A percentile compares a stretch with the other conserved stretches of the same genome.
phyloP scores from a whole-genome alignment of 805 yeast species.

The Kodamaea leandrae region DNA sequence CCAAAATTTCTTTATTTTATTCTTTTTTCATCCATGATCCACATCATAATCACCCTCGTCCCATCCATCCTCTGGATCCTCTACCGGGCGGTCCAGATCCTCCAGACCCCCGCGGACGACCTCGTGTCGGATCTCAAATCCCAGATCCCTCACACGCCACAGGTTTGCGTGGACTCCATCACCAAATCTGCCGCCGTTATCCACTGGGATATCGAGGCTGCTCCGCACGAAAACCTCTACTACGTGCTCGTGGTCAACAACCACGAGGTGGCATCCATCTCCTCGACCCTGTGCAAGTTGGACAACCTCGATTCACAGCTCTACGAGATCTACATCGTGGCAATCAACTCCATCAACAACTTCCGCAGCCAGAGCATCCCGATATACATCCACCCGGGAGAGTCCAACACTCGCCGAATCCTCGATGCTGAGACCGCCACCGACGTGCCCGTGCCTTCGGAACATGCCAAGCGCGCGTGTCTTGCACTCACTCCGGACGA shows the following conservation, averaged over 20 bases:
- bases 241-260: constrained; percentile 35
- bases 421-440: background rate
- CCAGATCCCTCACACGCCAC: constrained; percentile 55
- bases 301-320: constrained; percentile 26
- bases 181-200: constrained; percentile 43
- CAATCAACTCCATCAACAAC: constrained; percentile 34
- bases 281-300: constrained; percentile 34
- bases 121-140: constrained; percentile 47
- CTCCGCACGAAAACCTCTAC: constrained; percentile 29
- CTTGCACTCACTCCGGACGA: constrained; percentile 12
- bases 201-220: constrained; percentile 52
- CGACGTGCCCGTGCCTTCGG: background rate
- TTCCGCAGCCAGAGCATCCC: constrained; percentile 34
- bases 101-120: constrained; percentile 46
- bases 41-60: constrained; percentile 25
- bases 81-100: constrained; percentile 36
- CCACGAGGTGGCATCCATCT: constrained; percentile 35
- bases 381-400: constrained; percentile 29
- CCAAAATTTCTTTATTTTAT: background rate
- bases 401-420: background rate
- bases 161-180: constrained; percentile 54
- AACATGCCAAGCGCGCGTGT: constrained; percentile 1
- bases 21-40: constrained; percentile 17
- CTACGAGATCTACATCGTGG: constrained; percentile 37
- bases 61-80: constrained; percentile 40